Percentiles rank a stretch among this genome's conserved stretches.
phyloP scores from a whole-genome alignment of 495 filamentous ascomycete species.

The Podospora didyma region DNA sequence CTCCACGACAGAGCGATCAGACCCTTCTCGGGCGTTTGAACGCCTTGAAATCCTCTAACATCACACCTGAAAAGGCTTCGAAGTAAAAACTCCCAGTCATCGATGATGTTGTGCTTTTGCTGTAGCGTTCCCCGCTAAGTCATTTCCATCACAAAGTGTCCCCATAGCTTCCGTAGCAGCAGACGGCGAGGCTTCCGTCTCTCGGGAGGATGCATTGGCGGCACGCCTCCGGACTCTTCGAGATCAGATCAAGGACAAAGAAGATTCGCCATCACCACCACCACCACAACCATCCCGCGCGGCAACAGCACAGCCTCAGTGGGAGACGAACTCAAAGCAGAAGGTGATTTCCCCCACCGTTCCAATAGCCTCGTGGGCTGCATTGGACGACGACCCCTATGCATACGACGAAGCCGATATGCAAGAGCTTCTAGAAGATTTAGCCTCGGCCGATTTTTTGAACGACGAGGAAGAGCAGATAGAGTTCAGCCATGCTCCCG shows the following conservation, averaged over 20 bases:
- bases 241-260: slow-evolving; percentile 13
- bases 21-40: slow-evolving; percentile 86
- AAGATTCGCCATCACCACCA: background rate
- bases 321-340: background rate
- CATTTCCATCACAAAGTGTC: background rate
- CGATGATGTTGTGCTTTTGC: background rate
- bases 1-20: slow-evolving; percentile 67
- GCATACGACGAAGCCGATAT: slow-evolving; percentile 21
- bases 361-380: background rate
- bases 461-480: background rate
- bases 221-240: slow-evolving; percentile 41
- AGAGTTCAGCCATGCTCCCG: slow-evolving; percentile 2
- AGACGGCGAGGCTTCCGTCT: slow-evolving; percentile 8
- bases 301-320: background rate
- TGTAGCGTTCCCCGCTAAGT: background rate
- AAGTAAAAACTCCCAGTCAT: background rate
- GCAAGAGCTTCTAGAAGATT: slow-evolving; percentile 28
- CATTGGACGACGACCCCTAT: slow-evolving; percentile 18
- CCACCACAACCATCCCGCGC: background rate
- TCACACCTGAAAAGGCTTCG: slow-evolving; percentile 28
- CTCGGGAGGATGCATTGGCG: slow-evolving; percentile 41
- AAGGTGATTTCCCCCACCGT: too few relatives aligned
- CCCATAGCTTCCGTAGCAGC: background rate
- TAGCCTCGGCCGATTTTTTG: slow-evolving; percentile 19
- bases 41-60: slow-evolving; percentile 52